These are phyloP conservation scores for Cystoderma amianthinum DNA, from an alignment of 768 basidiomycete genomes.

Conservation along the genomic window DNA sequence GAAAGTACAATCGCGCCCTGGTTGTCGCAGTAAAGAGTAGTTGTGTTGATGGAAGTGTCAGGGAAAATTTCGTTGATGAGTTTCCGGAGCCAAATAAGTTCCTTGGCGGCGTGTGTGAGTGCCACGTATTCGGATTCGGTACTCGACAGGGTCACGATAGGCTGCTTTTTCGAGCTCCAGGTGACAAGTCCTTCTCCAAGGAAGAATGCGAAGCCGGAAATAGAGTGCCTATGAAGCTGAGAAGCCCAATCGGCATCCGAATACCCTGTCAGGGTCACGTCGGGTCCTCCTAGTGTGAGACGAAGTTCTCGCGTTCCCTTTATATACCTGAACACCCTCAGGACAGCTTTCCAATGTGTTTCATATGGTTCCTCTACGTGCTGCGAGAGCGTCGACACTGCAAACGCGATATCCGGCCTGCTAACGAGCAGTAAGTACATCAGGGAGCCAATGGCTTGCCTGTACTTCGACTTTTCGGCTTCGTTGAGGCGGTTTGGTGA, in stretches of 20 bases:
- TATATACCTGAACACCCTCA: slow-evolving; percentile 15
- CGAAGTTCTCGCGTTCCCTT: slow-evolving; percentile 9
- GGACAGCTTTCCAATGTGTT: slow-evolving; percentile 22
- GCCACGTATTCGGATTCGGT: slow-evolving; percentile 1
- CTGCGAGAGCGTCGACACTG: slow-evolving; percentile 8
- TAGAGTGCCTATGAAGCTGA: slow-evolving; percentile 15
- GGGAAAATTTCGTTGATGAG: not conserved
- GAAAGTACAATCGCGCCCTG: not conserved
- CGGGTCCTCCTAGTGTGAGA: slow-evolving; percentile 19
- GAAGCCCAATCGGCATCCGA: slow-evolving; percentile 15
- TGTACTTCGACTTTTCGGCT: slow-evolving; percentile 2
- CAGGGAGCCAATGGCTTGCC: slow-evolving; percentile 7
- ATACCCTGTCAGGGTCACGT: slow-evolving; percentile 17
- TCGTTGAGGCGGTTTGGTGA: slow-evolving; percentile 3
- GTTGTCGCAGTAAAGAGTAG: not conserved
- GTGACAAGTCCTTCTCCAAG: slow-evolving; percentile 20
- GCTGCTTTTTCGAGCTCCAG: slow-evolving; percentile 21
- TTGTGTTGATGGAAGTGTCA: not conserved
- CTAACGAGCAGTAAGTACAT: slow-evolving; percentile 12
- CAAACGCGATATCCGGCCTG: slow-evolving; percentile 11
- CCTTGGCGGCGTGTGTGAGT: not conserved
- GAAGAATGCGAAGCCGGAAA: slow-evolving; percentile 25
- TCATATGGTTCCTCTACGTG: slow-evolving; percentile 12
- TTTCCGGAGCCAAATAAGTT: not conserved
- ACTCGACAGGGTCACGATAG: not conserved